These are phyloP conservation scores for Coemansia sp. DNA, from an alignment of 192 early-diverging fungal species.

Conservation along the genomic window DNA sequence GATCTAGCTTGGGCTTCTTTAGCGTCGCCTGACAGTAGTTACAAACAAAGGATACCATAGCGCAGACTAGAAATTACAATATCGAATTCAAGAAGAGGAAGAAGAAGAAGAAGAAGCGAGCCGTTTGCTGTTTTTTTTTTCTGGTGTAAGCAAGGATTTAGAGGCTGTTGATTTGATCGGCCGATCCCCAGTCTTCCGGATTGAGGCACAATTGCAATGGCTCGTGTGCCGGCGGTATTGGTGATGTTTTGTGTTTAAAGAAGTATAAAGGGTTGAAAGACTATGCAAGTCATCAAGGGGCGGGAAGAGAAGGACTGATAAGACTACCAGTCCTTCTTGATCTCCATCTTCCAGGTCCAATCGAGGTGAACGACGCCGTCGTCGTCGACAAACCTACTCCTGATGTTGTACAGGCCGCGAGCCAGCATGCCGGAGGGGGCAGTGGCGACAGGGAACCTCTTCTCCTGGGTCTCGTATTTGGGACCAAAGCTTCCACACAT, in stretches of 20 bases:
- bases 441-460: constrained; percentile 77
- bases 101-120: neutral
- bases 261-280: neutral
- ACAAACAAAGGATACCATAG: constrained; percentile 68
- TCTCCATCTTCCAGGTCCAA: constrained; percentile 83
- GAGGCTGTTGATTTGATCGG: neutral
- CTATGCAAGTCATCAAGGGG: neutral
- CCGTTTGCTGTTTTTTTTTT: neutral
- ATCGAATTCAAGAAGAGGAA: neutral
- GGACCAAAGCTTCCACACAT: constrained; percentile 98
- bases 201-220: neutral
- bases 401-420: constrained; percentile 88
- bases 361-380: constrained; percentile 78
- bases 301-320: neutral
- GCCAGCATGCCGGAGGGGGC: constrained; percentile 91
- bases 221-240: neutral
- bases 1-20: constrained; percentile 93
- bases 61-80: neutral
- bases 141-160: neutral
- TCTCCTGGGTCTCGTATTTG: constrained; percentile 70
- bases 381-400: constrained; percentile 93
- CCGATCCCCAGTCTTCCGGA: neutral
- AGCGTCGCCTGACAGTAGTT: constrained; percentile 77
- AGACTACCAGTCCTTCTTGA: constrained; percentile 84
- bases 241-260: neutral